A percentile compares a stretch with the other conserved stretches of the same genome.
These are phyloP conservation scores for Dichotomocladium elegans DNA, from an alignment of 371 early-diverging fungal genomes.

Conservation along the genomic window DNA sequence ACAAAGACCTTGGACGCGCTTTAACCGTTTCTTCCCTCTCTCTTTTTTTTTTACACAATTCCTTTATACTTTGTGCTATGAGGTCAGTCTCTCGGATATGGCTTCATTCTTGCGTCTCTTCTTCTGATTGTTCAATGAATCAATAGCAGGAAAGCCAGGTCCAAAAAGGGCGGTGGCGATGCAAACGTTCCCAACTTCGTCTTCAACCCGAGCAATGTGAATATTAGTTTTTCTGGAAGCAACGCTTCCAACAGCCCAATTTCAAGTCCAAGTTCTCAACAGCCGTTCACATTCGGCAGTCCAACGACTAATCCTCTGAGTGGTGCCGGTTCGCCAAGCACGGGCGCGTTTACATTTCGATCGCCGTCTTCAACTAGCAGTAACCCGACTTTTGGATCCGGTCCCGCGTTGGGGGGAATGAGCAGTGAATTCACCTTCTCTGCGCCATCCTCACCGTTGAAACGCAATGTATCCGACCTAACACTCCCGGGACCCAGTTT, in stretches of 20 bases:
- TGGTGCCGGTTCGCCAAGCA: not conserved
- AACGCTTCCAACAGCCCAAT: constrained; percentile 6
- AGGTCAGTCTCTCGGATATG: not conserved
- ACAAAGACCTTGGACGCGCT: not conserved
- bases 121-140: not conserved
- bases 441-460: not conserved
- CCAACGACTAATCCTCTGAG: not conserved
- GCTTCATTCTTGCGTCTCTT: not conserved
- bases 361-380: not conserved
- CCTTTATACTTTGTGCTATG: not conserved
- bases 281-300: not conserved
- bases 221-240: not conserved
- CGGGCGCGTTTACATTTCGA: constrained; percentile 1
- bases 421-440: not conserved
- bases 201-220: constrained; percentile 1
- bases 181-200: constrained; percentile 9
- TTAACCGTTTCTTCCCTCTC: too few relatives aligned
- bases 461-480: not conserved
- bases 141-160: constrained; percentile 6
- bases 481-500: not conserved
- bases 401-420: not conserved
- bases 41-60: not conserved
- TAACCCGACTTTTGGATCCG: constrained; percentile 2
- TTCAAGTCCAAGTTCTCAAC: not conserved
- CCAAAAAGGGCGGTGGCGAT: constrained; percentile 8